Evolutionary conservation across 2,329 filamentous ascomycete genomes (phyloP).

Genomic region (Cladosporium sp.): DNA sequence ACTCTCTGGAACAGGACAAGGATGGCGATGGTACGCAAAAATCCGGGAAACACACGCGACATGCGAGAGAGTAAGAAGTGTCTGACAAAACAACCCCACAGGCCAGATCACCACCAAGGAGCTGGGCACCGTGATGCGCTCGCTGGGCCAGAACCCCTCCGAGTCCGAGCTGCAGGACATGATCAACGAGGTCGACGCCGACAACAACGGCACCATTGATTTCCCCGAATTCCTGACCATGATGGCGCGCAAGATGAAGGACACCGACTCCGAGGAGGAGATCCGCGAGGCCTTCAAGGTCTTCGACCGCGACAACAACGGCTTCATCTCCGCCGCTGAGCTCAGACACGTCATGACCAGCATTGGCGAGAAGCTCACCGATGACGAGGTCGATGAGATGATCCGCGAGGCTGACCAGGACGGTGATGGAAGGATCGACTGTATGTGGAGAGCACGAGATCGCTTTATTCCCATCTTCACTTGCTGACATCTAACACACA

Average conservation of each 20-base stretch:
- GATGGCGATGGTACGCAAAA: slow-evolving; percentile 49
- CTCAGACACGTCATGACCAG: slow-evolving; percentile 58
- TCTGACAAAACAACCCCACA: slow-evolving; percentile 25
- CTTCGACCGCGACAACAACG: slow-evolving; percentile 60
- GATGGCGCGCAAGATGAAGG: slow-evolving; percentile 59
- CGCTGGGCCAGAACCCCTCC: slow-evolving; percentile 57
- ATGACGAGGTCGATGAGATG: slow-evolving; percentile 61
- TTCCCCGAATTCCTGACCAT: slow-evolving; percentile 62
- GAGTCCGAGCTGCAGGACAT: slow-evolving; percentile 59
- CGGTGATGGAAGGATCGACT: slow-evolving; percentile 59
- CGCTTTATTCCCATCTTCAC: background rate
- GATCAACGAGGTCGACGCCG: slow-evolving; percentile 60
- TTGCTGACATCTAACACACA: slow-evolving; percentile 22
- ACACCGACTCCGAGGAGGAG: slow-evolving; percentile 57
- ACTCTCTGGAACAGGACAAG: slow-evolving; percentile 43
- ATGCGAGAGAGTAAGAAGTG: background rate
- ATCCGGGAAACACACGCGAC: background rate
- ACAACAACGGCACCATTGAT: slow-evolving; percentile 60
- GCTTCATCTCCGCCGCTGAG: slow-evolving; percentile 58
- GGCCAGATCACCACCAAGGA: slow-evolving; percentile 60
- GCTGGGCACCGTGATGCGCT: slow-evolving; percentile 58
- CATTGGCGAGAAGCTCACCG: slow-evolving; percentile 58
- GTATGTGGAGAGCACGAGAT: slow-evolving; percentile 34
- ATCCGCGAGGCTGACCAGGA: slow-evolving; percentile 60
- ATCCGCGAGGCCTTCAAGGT: slow-evolving; percentile 61